Base-by-base conservation (phyloP, 2,329 filamentous ascomycete genomes). In the Penicillium sp. region DNA sequence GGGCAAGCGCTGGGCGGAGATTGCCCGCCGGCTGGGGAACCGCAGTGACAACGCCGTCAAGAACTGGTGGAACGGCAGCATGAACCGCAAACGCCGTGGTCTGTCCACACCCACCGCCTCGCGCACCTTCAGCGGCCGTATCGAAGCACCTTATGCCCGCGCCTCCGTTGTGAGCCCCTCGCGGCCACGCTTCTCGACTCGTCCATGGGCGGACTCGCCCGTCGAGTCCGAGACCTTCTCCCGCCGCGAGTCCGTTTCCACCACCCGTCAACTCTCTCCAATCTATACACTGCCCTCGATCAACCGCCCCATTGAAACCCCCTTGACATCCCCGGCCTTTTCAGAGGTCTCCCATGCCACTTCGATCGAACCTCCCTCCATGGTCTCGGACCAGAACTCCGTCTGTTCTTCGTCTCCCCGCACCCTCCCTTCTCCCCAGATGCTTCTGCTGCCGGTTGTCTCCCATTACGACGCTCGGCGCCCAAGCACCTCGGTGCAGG, bases 61-160 rank as follows among this genome's bases (percentile, higher is more conserved):
- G 83, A 96, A 96, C 73, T 96, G 91, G 90, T 96, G 89, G 89
- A 96, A 96, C 69, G 91, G 92, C 45, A 89, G 87, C 69, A 88
- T 92, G 81, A 96, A 96, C 76, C 85, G 91, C 65, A 81, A 87
- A 65, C 81, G 79, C 66, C 77, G 85, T 60, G 70, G 78, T 47
- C 69, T 74, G 33, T 62, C 65, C 10, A 64, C 61, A 18, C 58
- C 67, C 39, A 65, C 55, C 42, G 75, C 57, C 51, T 62, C 70
- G 48, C 64, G 73, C 62, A 67, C 71, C 46, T 66, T 58, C 56
- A 62, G 64, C 52, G 70, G 72, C 57, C 68, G 72, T 26, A 64
- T 75, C 43, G 71, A 74, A 53, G 61, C 71, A 15, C 71, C 72
- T n/a, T 74, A 74, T 55, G 58, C 61, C 23, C 66, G 66, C 47